Evolutionary conservation across 129 eudicot genomes (phyloP).

Genomic region (carrot (Daucus carota)): DNA sequence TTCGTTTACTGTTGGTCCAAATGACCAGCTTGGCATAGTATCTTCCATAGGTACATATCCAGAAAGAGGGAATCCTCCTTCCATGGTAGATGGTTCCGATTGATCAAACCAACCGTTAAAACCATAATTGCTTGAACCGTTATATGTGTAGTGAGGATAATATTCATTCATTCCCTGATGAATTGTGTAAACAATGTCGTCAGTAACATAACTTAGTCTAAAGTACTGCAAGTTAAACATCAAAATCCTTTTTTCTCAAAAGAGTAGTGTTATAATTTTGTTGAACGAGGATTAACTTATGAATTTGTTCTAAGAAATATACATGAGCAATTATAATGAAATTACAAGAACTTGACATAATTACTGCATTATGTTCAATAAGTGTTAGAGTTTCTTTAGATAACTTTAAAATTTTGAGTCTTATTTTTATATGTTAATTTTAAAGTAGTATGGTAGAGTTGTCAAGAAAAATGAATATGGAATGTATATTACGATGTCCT

Average conservation of each 20-base stretch:
- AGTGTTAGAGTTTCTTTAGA: no score
- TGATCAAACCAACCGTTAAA: conserved; percentile 83
- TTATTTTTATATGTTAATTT: no score
- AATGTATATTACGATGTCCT: neutral
- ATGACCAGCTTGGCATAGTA: conserved; percentile 45
- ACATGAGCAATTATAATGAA: no score
- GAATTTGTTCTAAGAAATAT: no score
- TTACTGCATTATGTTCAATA: no score
- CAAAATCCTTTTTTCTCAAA: no score
- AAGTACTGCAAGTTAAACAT: neutral
- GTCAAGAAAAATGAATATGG: neutral
- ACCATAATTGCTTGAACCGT: conserved; percentile 89
- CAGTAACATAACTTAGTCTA: neutral
- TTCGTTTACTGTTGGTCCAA: conserved; percentile 32
- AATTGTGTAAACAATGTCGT: neutral
- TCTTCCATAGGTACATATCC: conserved; percentile 42
- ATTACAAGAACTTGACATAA: no score
- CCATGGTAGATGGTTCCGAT: conserved; percentile 69
- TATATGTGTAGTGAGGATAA: conserved; percentile 82
- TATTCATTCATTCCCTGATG: conserved; percentile 74
- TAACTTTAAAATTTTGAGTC: no score
- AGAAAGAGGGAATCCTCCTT: conserved; percentile 34
- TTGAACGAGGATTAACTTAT: no score
- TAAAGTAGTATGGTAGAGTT: neutral
- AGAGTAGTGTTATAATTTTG: no score